Base-by-base conservation (phyloP, 108 stramenopile genomes). In the Craspedostauros australis region DNA sequence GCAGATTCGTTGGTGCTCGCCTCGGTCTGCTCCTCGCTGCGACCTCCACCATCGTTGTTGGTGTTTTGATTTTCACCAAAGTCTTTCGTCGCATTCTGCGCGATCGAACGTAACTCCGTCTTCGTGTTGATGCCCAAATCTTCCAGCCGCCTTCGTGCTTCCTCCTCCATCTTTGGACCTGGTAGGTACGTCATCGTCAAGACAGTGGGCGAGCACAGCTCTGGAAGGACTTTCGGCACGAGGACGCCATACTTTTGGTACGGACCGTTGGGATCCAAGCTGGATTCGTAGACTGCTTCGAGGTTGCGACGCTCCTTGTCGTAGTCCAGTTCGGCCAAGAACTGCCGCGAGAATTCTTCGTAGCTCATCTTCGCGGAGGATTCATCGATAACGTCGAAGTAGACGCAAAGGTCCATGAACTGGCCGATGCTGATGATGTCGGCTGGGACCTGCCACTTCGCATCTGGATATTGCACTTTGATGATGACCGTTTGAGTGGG, bases 401-500 rank as follows among this genome's bases (percentile, higher is more conserved):
- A 79, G 7, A 88, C 86, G 40, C 86, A 88, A 2, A 88, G 0
- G 36, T 74, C 26, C 30, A 88, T 49, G 24, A 88, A 73, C 36
- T 84, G 71, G 11, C 86, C 82, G 0, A 88, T 77, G 54, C 86
- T 82, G 46, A 70, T 50, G 22, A 88, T 81, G 52, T 88, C 86
- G 5, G 82, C 86, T 16, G 83, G 82, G 20, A 88, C 64, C 65
- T 88, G 79, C 70, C 88, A 88, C 42, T 62, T 57, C 5, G 88
- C 86, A 63, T 78, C 66, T 1, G 95, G 94, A 66, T 93, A 90
- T 58, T 97, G 96, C 15, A 97, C 91, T 69, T 97, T 97, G 51
- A 96, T 65, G 9, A 94, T 87, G 27, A 95, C 95, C 5, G 68
- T 56, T 27, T 46, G 8, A 36, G 33, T 56, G 22, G 22, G 18